phyloP scores from a whole-genome alignment of 2,329 filamentous ascomycete genomes.

The Beauveria bassiana region DNA sequence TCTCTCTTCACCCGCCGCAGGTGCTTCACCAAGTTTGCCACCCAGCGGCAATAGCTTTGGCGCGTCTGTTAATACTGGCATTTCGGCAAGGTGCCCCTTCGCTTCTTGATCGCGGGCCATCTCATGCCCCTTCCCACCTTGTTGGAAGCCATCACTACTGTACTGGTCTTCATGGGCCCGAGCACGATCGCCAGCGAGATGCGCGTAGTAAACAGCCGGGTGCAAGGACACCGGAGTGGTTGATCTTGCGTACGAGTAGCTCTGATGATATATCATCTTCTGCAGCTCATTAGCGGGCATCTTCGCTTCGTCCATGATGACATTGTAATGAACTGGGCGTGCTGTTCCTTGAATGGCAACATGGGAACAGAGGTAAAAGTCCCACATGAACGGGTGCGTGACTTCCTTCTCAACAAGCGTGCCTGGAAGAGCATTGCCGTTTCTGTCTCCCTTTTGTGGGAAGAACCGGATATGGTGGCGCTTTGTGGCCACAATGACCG shows the following conservation, averaged over 20 bases:
- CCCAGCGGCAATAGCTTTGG: constrained; percentile 25
- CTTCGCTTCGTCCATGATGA: constrained; percentile 73
- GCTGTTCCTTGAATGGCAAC: constrained; percentile 88
- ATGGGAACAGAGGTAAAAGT: constrained; percentile 64
- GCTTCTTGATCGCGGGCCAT: constrained; percentile 30
- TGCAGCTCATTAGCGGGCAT: constrained; percentile 64
- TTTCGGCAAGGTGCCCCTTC: constrained; percentile 26
- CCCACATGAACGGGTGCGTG: constrained; percentile 85
- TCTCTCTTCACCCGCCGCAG: constrained; percentile 21
- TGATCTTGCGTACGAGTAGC: constrained; percentile 85
- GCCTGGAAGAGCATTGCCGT: constrained; percentile 76
- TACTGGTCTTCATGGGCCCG: constrained; percentile 59
- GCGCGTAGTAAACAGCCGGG: constrained; percentile 92
- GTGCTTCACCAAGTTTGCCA: constrained; percentile 16
- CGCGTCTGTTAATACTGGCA: constrained; percentile 20
- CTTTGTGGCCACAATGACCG: constrained; percentile 84
- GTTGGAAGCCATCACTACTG: constrained; percentile 35
- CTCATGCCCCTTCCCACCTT: constrained; percentile 37
- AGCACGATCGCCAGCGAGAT: constrained; percentile 76
- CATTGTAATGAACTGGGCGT: constrained; percentile 84
- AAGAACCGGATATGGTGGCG: constrained; percentile 93
- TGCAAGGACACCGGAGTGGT: constrained; percentile 86
- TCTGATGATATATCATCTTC: constrained; percentile 88
- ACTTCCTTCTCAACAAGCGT: constrained; percentile 82
- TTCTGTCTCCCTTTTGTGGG: constrained; percentile 62